A percentile compares a stretch with the other conserved stretches of the same genome.
Evolutionary conservation across 139 green algal species (phyloP).

Genomic region (Chlorella ohadii): DNA sequence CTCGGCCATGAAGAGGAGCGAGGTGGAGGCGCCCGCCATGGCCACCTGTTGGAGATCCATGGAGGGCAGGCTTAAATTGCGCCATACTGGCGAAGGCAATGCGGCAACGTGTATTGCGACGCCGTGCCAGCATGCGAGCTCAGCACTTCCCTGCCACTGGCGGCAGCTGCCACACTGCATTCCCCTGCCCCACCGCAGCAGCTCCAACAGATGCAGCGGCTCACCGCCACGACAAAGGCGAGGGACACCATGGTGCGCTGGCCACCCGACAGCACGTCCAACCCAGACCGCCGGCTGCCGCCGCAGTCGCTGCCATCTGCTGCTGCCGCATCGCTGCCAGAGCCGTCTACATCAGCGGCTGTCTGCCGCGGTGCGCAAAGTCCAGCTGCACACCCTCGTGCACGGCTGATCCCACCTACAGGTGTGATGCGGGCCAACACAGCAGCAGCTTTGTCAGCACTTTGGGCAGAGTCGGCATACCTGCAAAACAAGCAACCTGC

Average conservation of each 20-base stretch:
- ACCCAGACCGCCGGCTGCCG: not conserved
- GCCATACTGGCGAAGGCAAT: too few species aligned
- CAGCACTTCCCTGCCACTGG: not conserved
- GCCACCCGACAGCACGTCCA: slow-evolving; percentile 61
- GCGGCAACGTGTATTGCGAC: too few species aligned
- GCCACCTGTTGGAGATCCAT: not conserved
- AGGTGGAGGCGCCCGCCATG: slow-evolving; percentile 19
- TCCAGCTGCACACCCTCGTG: slow-evolving; percentile 11
- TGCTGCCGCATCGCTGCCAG: not conserved
- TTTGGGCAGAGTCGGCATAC: too few species aligned
- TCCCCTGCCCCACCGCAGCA: not conserved
- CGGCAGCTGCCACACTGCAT: not conserved
- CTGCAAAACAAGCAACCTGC: too few species aligned
- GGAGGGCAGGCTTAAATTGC: too few species aligned
- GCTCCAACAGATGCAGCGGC: not conserved
- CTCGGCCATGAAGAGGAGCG: slow-evolving; percentile 62
- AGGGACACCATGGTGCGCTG: slow-evolving; percentile 71
- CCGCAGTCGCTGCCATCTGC: not conserved
- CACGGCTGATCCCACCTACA: not conserved
- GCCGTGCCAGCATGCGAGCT: not conserved
- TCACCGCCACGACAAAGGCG: slow-evolving; percentile 58
- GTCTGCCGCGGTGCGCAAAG: not conserved
- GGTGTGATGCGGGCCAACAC: too few species aligned
- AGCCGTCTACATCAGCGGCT: not conserved
- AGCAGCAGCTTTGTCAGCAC: too few species aligned